Percentiles rank a stretch among this genome's conserved stretches.
phyloP scores from a whole-genome alignment of 495 filamentous ascomycete species.

The Trichocladium uniseriatum region DNA sequence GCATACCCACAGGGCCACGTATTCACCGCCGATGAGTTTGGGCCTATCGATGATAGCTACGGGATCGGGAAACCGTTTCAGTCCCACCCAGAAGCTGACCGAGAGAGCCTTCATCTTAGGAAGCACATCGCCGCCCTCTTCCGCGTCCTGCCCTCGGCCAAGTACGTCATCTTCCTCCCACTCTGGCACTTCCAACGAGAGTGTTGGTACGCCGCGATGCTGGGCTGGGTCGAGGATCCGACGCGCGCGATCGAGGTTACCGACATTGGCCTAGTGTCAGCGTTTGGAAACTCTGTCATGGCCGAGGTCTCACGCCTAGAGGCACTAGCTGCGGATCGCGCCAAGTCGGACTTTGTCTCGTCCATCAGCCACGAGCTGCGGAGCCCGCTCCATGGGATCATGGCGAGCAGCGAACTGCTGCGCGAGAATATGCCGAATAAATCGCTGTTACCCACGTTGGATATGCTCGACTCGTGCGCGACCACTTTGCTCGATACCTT shows the following conservation, averaged over 20 bases:
- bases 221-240: slow-evolving; percentile 49
- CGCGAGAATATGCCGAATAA: slow-evolving; percentile 43
- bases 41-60: slow-evolving; percentile 26
- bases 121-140: slow-evolving; percentile 16
- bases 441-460: slow-evolving; percentile 53
- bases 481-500: slow-evolving; percentile 51
- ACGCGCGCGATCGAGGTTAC: slow-evolving; percentile 39
- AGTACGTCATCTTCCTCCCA: slow-evolving; percentile 51
- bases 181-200: slow-evolving; percentile 62
- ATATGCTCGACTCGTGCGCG: slow-evolving; percentile 66
- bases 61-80: slow-evolving; percentile 8
- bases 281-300: slow-evolving; percentile 53
- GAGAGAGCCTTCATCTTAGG: background rate
- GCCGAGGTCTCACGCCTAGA: slow-evolving; percentile 49
- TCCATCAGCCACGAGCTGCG: slow-evolving; percentile 72
- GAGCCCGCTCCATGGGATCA: slow-evolving; percentile 66
- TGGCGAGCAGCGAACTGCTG: slow-evolving; percentile 64
- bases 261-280: slow-evolving; percentile 36
- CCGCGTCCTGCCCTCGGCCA: slow-evolving; percentile 32
- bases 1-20: slow-evolving; percentile 33
- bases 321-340: slow-evolving; percentile 32
- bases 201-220: slow-evolving; percentile 59
- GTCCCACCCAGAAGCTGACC: background rate
- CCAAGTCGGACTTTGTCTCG: slow-evolving; percentile 62
- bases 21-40: slow-evolving; percentile 34